Evolutionary conservation across 2,329 filamentous ascomycete genomes (phyloP).

Genomic region (Penicillium crustosum): DNA sequence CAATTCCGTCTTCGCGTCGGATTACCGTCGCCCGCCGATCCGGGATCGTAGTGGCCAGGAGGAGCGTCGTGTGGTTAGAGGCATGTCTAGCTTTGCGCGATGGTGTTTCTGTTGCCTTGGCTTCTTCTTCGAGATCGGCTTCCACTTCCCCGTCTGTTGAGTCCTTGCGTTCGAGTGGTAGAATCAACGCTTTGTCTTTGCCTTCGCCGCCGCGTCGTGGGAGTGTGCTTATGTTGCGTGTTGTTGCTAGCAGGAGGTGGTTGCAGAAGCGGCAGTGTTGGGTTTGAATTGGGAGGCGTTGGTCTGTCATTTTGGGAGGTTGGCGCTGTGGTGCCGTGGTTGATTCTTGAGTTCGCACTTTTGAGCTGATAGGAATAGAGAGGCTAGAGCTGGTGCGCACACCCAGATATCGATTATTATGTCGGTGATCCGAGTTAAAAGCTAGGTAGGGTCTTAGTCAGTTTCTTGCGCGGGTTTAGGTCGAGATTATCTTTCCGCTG

Average conservation of each 20-base stretch:
- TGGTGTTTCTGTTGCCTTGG: conserved; percentile 16
- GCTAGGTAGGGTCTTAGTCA: neutral
- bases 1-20: conserved; percentile 62
- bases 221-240: conserved; percentile 52
- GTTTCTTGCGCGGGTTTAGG: neutral
- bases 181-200: conserved; percentile 58
- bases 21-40: conserved; percentile 55
- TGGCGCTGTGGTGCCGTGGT: neutral
- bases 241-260: conserved; percentile 62
- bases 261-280: conserved; percentile 65
- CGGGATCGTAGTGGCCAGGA: conserved; percentile 51
- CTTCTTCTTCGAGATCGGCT: conserved; percentile 20
- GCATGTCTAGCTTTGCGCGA: conserved; percentile 11
- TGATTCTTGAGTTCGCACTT: neutral
- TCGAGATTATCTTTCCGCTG: neutral
- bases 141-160: conserved; percentile 20
- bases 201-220: conserved; percentile 53
- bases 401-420: neutral
- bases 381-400: neutral
- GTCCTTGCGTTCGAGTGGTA: conserved; percentile 46
- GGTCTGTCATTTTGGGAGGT: conserved; percentile 2
- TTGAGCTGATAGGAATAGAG: neutral
- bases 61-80: conserved; percentile 47
- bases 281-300: conserved; percentile 45
- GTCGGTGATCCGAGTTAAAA: neutral